Evolutionary conservation across 2,329 filamentous ascomycete genomes (phyloP), one percentile per base, ranked within the genome.

Genomic region (Ambrosiella xylebori): DNA sequence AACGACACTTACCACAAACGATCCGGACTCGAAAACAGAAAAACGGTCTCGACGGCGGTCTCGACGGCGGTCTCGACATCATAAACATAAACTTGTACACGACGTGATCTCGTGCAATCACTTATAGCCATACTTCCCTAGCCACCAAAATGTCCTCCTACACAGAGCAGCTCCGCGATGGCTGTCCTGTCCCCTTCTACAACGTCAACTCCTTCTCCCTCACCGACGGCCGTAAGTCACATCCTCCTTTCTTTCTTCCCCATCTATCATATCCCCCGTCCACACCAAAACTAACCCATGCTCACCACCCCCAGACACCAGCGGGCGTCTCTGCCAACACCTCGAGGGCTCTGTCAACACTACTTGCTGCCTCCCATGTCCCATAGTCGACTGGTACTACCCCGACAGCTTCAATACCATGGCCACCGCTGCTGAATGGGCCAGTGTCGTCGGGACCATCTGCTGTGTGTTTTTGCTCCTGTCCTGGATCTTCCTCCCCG

Each of bases 331-430:
- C 44, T 80, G 77, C 65, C 71, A 73, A 77, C 68, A 65, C 7
- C 63, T 78, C 27, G 66, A 72, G 5, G 69, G 71, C 9, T 35
- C 36, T 7, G 17, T 36, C 7, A 74, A 74, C 40, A 64, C 82
- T 3, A 74, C 74, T 40, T 98, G 93, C 69, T 98, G 93, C 69
- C 70, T 98, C 59, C 93, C 93, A 61, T 98, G 93, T 69, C 93
- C 93, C 38, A 76, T 87, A 65, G 85, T 86, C 9, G 80, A 91
- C 59, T 97, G 85, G 84, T 71, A 79, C 27, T 82, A 84, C 62
- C 75, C 79, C 11, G 76, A 81, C 63, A 76, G 71, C 65, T 85
- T 85, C 67, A 62, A 71, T 15, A 73, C 73, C 1, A 66, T 88
- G 64, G 83, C 82, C 19, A 70, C 74, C 53, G 79, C 80, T 12